Conservation (phyloP, 2,329 filamentous ascomycete species). For the Corinectria fuckeliana region DNA sequence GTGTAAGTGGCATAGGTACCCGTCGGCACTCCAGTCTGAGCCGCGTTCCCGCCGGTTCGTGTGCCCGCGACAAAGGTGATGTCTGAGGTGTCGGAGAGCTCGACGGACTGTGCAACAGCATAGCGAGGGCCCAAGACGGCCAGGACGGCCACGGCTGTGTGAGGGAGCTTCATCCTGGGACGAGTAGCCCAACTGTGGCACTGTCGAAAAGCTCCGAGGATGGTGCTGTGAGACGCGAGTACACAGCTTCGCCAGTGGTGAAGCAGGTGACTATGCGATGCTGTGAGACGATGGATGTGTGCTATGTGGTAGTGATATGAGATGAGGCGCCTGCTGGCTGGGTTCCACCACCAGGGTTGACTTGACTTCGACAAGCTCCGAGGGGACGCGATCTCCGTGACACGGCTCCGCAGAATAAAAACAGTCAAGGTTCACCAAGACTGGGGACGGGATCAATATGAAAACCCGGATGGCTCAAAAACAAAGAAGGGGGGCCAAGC, state of each 20-base stretch:
- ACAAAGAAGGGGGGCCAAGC: neutral
- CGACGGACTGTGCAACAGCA: slow-evolving; percentile 37
- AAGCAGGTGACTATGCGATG: neutral
- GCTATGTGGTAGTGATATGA: neutral
- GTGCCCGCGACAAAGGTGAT: slow-evolving; percentile 48
- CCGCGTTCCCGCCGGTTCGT: slow-evolving; percentile 46
- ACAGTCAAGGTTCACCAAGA: slow-evolving; percentile 3
- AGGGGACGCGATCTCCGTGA: neutral
- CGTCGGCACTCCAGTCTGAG: slow-evolving; percentile 42
- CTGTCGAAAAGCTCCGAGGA: neutral
- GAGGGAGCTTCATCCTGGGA: slow-evolving; percentile 35
- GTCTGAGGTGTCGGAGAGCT: slow-evolving; percentile 41
- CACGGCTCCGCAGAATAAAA: no score
- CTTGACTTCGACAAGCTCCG: neutral
- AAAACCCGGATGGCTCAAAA: slow-evolving; percentile 8
- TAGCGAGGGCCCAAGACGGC: slow-evolving; percentile 30
- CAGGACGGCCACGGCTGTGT: slow-evolving; percentile 32
- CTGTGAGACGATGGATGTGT: slow-evolving; percentile 1
- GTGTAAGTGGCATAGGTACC: slow-evolving; percentile 37
- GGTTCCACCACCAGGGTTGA: neutral
- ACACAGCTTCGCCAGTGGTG: neutral
- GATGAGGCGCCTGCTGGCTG: no score
- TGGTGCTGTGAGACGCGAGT: neutral
- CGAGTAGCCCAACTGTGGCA: neutral
- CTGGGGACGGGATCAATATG: slow-evolving; percentile 17